phyloP scores from a whole-genome alignment of 2,329 filamentous ascomycete genomes.

The Leptodontidium sp. region DNA sequence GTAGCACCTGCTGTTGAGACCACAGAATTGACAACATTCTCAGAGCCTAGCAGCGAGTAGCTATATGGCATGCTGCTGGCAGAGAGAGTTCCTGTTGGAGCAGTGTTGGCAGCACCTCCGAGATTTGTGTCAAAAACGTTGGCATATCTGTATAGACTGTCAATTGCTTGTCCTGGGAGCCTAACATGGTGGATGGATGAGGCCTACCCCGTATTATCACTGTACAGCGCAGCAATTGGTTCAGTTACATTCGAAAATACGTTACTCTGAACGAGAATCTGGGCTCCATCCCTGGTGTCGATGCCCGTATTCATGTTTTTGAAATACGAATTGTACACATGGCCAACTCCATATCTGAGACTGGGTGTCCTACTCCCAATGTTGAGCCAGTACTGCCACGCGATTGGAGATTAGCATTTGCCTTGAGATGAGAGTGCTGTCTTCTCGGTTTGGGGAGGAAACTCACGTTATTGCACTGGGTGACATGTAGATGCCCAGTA shows the following conservation, averaged over 20 bases:
- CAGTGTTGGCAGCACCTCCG: constrained; percentile 56
- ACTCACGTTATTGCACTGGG: constrained; percentile 39
- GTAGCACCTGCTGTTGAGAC: constrained; percentile 34
- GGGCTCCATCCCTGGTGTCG: constrained; percentile 64
- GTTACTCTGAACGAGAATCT: constrained; percentile 66
- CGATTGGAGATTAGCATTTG: neutral
- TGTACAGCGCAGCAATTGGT: constrained; percentile 45
- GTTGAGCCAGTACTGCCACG: constrained; percentile 25
- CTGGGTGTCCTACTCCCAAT: constrained; percentile 54
- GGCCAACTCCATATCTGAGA: constrained; percentile 71
- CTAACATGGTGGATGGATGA: neutral
- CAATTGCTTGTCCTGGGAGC: neutral
- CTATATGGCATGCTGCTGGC: constrained; percentile 57
- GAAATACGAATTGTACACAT: constrained; percentile 65
- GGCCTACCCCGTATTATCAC: constrained; percentile 28
- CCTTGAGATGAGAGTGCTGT: too few relatives aligned
- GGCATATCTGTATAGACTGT: constrained; percentile 51
- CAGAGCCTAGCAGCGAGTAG: constrained; percentile 60
- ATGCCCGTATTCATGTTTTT: constrained; percentile 58
- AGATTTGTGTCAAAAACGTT: constrained; percentile 56
- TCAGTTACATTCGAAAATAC: constrained; percentile 53
- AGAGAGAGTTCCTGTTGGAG: constrained; percentile 57
- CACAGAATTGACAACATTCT: constrained; percentile 52
- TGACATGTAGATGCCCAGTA: constrained; percentile 42
- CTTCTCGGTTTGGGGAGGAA: neutral